Conservation (phyloP, 2,329 filamentous ascomycete species). For the Aspergillus flavus region DNA sequence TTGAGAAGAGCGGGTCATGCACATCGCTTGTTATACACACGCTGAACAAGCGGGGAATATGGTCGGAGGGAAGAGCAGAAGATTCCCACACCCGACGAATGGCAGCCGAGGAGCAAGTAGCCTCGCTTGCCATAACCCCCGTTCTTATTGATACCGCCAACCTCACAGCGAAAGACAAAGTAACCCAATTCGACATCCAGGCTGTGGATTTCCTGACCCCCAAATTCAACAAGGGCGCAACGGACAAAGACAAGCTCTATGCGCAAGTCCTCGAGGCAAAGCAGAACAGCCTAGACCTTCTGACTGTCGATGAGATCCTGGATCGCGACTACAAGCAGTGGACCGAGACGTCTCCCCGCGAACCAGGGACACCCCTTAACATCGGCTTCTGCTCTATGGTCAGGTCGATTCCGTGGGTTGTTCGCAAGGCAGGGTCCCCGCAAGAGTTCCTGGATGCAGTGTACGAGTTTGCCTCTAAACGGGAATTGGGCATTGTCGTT, state of each 20-base stretch:
- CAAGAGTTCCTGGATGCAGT: slow-evolving; percentile 46
- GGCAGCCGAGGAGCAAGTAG: slow-evolving; percentile 32
- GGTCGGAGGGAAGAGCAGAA: slow-evolving; percentile 34
- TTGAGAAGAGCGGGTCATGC: slow-evolving; percentile 61
- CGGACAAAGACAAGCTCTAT: slow-evolving; percentile 48
- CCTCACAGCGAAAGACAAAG: slow-evolving; percentile 47
- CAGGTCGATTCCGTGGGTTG: slow-evolving; percentile 57
- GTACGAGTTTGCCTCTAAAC: slow-evolving; percentile 48
- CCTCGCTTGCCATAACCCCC: slow-evolving; percentile 44
- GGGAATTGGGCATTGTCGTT: slow-evolving; percentile 55
- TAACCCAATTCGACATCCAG: slow-evolving; percentile 46
- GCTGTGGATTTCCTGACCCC: not conserved
- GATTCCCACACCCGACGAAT: slow-evolving; percentile 38
- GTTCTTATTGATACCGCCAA: slow-evolving; percentile 51
- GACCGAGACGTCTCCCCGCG: slow-evolving; percentile 43
- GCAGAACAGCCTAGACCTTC: slow-evolving; percentile 53
- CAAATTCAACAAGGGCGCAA: slow-evolving; percentile 1
- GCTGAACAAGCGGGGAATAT: slow-evolving; percentile 49
- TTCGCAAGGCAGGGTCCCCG: slow-evolving; percentile 47
- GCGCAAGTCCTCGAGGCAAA: slow-evolving; percentile 56
- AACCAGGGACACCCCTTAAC: slow-evolving; percentile 37
- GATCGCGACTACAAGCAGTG: slow-evolving; percentile 67
- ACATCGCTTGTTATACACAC: slow-evolving; percentile 59
- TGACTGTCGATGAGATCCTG: slow-evolving; percentile 59
- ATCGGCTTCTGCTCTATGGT: slow-evolving; percentile 64